Base-by-base conservation (phyloP, 805 yeast genomes). In the Saccharomyces cerevisiae region DNA sequence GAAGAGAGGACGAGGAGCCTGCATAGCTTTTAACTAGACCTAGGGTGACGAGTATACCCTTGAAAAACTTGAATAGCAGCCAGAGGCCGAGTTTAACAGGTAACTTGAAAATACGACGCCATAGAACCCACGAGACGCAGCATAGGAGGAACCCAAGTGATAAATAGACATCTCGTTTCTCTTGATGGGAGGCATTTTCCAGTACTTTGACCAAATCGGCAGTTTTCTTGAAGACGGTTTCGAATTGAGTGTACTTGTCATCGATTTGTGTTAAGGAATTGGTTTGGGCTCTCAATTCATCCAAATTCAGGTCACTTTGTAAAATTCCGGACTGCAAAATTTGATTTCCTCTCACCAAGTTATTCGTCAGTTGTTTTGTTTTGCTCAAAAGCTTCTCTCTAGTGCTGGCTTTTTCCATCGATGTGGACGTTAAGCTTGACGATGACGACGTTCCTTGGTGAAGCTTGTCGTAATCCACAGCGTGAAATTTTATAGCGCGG, bases 61-160 rank as follows among this genome's bases (percentile, higher is more conserved):
- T 80, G 58, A 76, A 69, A 48, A 70, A 67, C 29, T 63, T 63
- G 60, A 70, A 70, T 48, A 62, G 50, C 11, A 69, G 26, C 73
- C 73, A 70, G 9, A 70, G 36, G 2, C 53, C 51, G 17, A 70
- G 48, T 51, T 65, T 70, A 6, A 64, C 57, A 1, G 74, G 74
- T 21, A 63, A 51, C 51, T 63, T 68, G 53, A 70, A 63, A 4
- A 70, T 58, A 48, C 74, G 66, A 36, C 72, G 57, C 72, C 73
- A 70, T 4, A 70, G 51, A 2, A 70, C 69, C 73, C 72, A 70
- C 0, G 63, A 51, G 2, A 70, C 57, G 52, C 72, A 69, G 10
- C 58, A 22, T 10, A 51, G 50, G 36, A 70, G 55, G 46, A 70
- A 69, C 2, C 63, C 65, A 1, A 70, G 54, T 0, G 73, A 58